Base-by-base conservation (phyloP, 2,329 filamentous ascomycete species). In the Alternaria triticimaculans region DNA sequence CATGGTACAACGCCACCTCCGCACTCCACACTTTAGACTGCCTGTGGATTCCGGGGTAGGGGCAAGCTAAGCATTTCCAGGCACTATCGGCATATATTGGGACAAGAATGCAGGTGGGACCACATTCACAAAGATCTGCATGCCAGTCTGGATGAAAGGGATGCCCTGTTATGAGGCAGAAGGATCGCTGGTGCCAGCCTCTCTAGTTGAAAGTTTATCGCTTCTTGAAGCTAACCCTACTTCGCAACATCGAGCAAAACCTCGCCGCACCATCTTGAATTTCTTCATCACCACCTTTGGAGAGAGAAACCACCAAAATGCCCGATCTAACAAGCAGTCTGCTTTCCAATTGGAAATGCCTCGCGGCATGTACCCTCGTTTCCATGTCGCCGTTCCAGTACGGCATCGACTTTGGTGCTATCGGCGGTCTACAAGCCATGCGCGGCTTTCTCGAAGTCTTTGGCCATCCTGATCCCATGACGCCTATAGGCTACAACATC, bases 301-400 rank as follows among this genome's bases (percentile, higher is more conserved):
- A 41, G 70, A 64, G 6, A 23, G 70, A 62, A 65, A 11, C 21
- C 18, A 43, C 23, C 65, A 70, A 21, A 26, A 76, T 76, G 73
- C 55, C 60, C 25, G 68, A 72, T 58, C 56, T 66, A 23, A 72
- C 70, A n/a, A 72, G 63, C 3, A 67, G 73, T 14, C 75, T 82
- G 15, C 74, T 73, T 25, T 78, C 78, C 66, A 82, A 85, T 62
- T 84, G 83, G 82, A 82, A 81, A 69, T 84, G 82, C 65, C 78
- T 85, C 45, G 25, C 82, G 7, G 84, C 84, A 21, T 85, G 84
- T 60, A 82, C 82, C 0, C 73, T 86, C 1, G 80, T 86, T 15
- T 82, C 83, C 4, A 80, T 86, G 73, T 83, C 81, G 21, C 83
- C 84, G 0, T 86, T 86, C 64, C 84, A 86, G 62, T 86, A 86